Conservation (phyloP, 2,329 filamentous ascomycete species). For the Fusarium sororula region DNA sequence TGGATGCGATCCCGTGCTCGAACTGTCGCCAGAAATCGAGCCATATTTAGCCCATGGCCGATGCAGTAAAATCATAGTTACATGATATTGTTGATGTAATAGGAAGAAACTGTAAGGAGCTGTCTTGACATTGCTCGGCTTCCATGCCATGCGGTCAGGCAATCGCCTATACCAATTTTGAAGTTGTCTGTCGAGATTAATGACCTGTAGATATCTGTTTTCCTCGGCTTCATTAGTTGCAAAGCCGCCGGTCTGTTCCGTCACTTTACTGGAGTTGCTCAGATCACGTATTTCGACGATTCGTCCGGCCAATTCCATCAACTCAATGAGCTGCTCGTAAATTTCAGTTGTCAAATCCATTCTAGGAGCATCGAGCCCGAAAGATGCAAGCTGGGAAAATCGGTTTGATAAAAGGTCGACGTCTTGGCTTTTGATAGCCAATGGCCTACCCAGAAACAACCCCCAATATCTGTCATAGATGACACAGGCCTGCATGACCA, state of each 20-base stretch:
- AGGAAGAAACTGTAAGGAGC: conserved; percentile 63
- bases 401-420: conserved; percentile 57
- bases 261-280: conserved; percentile 47
- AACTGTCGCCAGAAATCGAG: conserved; percentile 47
- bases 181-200: conserved; percentile 62
- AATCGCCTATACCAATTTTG: conserved; percentile 64
- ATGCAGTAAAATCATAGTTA: conserved; percentile 62
- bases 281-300: conserved; percentile 57
- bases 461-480: conserved; percentile 66
- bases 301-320: conserved; percentile 65
- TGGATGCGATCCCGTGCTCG: conserved; percentile 45
- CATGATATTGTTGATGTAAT: conserved; percentile 65
- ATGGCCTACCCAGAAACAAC: conserved; percentile 62
- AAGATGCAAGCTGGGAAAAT: conserved; percentile 54
- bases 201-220: conserved; percentile 59
- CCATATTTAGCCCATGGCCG: conserved; percentile 63
- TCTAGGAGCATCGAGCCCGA: conserved; percentile 34
- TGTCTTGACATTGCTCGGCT: conserved; percentile 58
- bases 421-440: conserved; percentile 62
- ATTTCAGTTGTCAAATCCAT: conserved; percentile 48
- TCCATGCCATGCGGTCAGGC: conserved; percentile 59
- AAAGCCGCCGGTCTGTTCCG: conserved; percentile 44
- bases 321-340: conserved; percentile 61
- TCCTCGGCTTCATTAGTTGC: conserved; percentile 50
- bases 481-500: conserved; percentile 61